phyloP scores from a whole-genome alignment of 2,329 filamentous ascomycete species.

The Ophiosphaerella narmari region DNA sequence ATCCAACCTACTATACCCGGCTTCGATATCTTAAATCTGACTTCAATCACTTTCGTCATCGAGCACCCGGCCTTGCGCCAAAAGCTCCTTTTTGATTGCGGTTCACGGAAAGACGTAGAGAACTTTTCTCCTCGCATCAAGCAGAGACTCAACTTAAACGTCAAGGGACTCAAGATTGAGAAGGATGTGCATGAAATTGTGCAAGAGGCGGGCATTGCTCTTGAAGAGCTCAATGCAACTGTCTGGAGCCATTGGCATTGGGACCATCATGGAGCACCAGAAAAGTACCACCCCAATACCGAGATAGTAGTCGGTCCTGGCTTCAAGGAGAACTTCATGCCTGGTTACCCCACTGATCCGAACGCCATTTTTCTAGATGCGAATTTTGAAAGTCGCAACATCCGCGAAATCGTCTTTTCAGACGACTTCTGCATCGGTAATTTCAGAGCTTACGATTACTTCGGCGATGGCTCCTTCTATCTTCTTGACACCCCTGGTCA shows the following conservation, averaged over 20 bases:
- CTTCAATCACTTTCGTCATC: constrained; percentile 14
- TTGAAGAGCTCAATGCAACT: constrained; percentile 41
- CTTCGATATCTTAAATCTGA: constrained; percentile 13
- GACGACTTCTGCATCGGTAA: constrained; percentile 42
- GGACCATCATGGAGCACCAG: constrained; percentile 59
- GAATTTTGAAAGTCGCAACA: constrained; percentile 8
- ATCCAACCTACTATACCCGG: constrained; percentile 13
- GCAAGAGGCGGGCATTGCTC: constrained; percentile 16
- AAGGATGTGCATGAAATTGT: constrained; percentile 28
- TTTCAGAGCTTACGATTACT: constrained; percentile 57
- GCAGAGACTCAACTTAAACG: constrained; percentile 15
- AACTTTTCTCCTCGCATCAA: constrained; percentile 17
- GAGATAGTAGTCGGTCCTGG: constrained; percentile 59
- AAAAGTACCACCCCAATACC: constrained; percentile 51
- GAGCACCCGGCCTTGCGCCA: constrained; percentile 5
- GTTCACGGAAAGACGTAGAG: constrained; percentile 18
- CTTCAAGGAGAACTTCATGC: constrained; percentile 52
- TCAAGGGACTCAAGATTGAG: constrained; percentile 15
- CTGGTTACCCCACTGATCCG: constrained; percentile 51
- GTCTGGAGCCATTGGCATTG: constrained; percentile 53
- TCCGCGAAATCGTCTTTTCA: constrained; percentile 14
- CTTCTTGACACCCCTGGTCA: constrained; percentile 59
- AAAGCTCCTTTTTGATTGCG: constrained; percentile 20
- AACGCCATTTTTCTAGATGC: constrained; percentile 15
- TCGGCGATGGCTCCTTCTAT: constrained; percentile 54